Evolutionary conservation across 2,329 filamentous ascomycete genomes (phyloP), one percentile per base, ranked within the genome.

Genomic region (Sporothrix protearum): DNA sequence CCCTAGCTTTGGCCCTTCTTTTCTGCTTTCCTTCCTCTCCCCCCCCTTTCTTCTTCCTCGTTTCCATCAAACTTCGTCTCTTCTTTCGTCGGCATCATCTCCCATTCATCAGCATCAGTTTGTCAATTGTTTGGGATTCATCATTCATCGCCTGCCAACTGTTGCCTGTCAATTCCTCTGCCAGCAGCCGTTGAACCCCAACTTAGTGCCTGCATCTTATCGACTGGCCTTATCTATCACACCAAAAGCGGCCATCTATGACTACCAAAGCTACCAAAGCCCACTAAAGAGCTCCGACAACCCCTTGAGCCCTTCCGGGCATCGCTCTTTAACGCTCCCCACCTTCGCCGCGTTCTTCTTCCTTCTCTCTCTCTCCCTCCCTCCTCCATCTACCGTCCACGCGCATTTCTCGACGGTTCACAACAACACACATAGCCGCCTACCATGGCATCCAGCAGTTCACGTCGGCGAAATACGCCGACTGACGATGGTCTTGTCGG

Each of bases 401-500:
- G n/a, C 30, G 39, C 42, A 22, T 25, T 5, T 12, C 42, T 16
- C 30, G 16, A 33, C 39, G 47, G n/a, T 22, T 5, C 47, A 47
- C 30, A 36, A 36, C 33, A 36, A 69, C 25, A 70, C 66, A 64
- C 59, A 70, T 45, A 69, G 28, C 36, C 42, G 57, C 63, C 73
- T 67, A 70, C 47, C 71, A 70, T 73, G 45, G 72, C 74, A 49
- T 74, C 74, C 12, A 70, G 69, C 45, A 67, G 51, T 30, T 71
- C 70, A 19, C 70, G 72, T 55, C 66, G 71, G 39, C 73, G 73
- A 19, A 68, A 72, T 42, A 71, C 72, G 12, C 71, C 57, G 42
- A 69, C 71, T n/a, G 75, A 74, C 16, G 75, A 76, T 57, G 72
- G 72, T 42, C 59, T 74, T 16, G 64, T 76, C 39, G 76, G 76